Base-by-base conservation (phyloP, 2,329 filamentous ascomycete genomes). In the Pochonia chlamydosporia region DNA sequence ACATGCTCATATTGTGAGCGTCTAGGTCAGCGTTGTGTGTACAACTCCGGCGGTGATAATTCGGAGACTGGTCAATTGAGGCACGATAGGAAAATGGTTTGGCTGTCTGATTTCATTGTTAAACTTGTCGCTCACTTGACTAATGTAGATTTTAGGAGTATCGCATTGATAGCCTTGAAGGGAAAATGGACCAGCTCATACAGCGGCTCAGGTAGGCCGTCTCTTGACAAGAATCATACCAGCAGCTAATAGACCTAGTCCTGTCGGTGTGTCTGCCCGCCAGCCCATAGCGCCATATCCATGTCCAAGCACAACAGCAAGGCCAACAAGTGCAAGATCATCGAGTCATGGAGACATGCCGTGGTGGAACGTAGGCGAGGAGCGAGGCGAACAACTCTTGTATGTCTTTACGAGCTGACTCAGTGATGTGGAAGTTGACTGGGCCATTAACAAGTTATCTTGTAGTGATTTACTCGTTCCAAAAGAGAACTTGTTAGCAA, bases 1-100 rank as follows among this genome's bases (percentile, higher is more conserved):
- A 54, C 63, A 1, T 77, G 74, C 54, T 75, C 73, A 2, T 66
- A 72, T 44, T 77, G 74, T 58, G 62, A 66, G 26, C 66, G 74
- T n/a, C 60, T 76, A 25, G 64, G 67, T 5, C 73, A 76, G 54
- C 56, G 56, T 49, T 77, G 74, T 50, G 58, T 64, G 13, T 76
- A 76, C 55, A 66, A 66, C 7, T 62, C 64, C n/a, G 40, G 7
- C 28, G 13, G 18, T 3, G 33, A 33, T 7, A 43, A 44, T 16
- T 35, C 36, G 3, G 50, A 53, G 16, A 42, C 23, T 10, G 36
- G 26, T 20, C 46, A 48, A 24, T 43, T 46, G 11, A 43, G 53
- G 21, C 53, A 53, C 16, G 43, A 40, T 21, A 45, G 50, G 36
- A 55, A 53, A 28, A 55, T 56, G 46, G 54, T 56, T 11, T 13